Evolutionary conservation across 2,329 filamentous ascomycete species (phyloP).

Genomic region (Myrmaecium sp.): DNA sequence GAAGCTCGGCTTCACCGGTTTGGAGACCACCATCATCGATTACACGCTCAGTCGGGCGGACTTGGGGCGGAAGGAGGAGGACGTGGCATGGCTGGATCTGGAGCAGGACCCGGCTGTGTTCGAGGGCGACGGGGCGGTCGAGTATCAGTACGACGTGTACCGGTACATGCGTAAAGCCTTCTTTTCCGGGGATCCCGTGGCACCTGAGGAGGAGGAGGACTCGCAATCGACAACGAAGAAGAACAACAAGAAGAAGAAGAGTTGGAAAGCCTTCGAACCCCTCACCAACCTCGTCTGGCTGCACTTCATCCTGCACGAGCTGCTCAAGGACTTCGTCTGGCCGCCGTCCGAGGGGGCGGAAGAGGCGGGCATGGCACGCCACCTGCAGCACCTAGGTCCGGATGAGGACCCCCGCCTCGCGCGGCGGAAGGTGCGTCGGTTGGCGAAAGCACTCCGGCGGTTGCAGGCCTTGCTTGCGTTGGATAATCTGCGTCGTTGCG

Average conservation of each 20-base stretch:
- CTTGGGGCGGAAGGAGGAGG: conserved; percentile 5
- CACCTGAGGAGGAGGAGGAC: conserved; percentile 13
- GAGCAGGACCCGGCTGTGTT: conserved; percentile 27
- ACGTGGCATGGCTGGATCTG: conserved; percentile 30
- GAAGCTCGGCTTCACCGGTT: conserved; percentile 34
- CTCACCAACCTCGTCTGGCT: conserved; percentile 48
- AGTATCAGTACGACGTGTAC: conserved; percentile 41
- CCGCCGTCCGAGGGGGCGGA: conserved; percentile 9
- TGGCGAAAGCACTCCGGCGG: conserved; percentile 20
- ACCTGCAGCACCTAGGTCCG: conserved; percentile 7
- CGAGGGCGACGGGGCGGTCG: conserved; percentile 26
- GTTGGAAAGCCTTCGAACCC: conserved; percentile 39
- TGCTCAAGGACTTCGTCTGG: conserved; percentile 28
- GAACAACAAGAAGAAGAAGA: conserved; percentile 1
- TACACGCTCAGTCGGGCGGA: conserved; percentile 47
- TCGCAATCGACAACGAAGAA: conserved; percentile 6
- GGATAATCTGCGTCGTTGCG: conserved; percentile 12
- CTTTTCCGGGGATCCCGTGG: conserved; percentile 27
- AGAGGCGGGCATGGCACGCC: conserved; percentile 3
- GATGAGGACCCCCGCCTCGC: not conserved
- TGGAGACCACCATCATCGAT: conserved; percentile 50
- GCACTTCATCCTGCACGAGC: conserved; percentile 40
- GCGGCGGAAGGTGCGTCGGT: conserved; percentile 16
- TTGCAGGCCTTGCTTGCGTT: conserved; percentile 24
- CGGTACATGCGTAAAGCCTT: conserved; percentile 32